Percentiles rank a stretch among this genome's conserved stretches.
Evolutionary conservation across 2,329 filamentous ascomycete species (phyloP).

Genomic region (Orbilia brochopaga): DNA sequence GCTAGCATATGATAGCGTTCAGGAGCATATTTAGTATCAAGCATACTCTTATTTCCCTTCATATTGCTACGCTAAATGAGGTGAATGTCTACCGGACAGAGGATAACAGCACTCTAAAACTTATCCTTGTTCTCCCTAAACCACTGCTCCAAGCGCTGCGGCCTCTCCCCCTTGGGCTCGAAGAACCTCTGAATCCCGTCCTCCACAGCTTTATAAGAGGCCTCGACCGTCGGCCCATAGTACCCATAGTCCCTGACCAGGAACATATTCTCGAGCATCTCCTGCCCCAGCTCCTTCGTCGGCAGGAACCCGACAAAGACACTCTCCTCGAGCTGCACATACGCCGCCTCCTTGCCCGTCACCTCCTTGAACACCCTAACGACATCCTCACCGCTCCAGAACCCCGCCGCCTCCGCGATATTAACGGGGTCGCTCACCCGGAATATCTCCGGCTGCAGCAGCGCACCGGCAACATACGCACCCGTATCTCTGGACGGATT

Average conservation of each 20-base stretch:
- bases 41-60: too few species aligned
- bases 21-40: too few species aligned
- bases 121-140: constrained; percentile 25
- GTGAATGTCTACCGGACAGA: too few species aligned
- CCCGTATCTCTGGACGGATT: constrained; percentile 59
- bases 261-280: constrained; percentile 60
- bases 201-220: constrained; percentile 16
- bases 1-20: too few species aligned
- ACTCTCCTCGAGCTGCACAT: constrained; percentile 56
- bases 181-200: constrained; percentile 31
- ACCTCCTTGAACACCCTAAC: constrained; percentile 41
- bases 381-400: constrained; percentile 39
- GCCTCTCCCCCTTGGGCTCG: constrained; percentile 15
- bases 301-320: constrained; percentile 58
- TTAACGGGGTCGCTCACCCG: constrained; percentile 30
- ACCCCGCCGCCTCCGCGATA: constrained; percentile 28
- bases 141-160: constrained; percentile 34
- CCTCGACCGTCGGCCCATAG: constrained; percentile 60
- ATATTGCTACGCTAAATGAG: too few species aligned
- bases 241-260: constrained; percentile 60
- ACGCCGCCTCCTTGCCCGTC: constrained; percentile 45
- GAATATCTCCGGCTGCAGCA: constrained; percentile 54
- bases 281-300: constrained; percentile 55
- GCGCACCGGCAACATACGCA: constrained; percentile 58
- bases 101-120: too few species aligned